phyloP scores from a whole-genome alignment of 2,329 filamentous ascomycete genomes.

The Ophiostoma quercus region DNA sequence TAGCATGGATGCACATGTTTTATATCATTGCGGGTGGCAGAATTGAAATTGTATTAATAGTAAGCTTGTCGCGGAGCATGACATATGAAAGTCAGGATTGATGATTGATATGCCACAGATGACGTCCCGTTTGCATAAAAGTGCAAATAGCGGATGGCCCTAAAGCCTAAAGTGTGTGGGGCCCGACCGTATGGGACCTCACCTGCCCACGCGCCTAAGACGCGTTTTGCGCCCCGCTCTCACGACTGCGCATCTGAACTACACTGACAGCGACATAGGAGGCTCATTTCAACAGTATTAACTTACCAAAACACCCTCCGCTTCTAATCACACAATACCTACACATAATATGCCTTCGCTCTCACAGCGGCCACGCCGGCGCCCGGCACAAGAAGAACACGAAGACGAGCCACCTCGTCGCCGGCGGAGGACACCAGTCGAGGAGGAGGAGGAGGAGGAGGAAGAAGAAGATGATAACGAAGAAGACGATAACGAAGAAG shows the following conservation, averaged over 20 bases:
- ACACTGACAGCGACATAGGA: too few relatives aligned
- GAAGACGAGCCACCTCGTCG: conserved; percentile 22
- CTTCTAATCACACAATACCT: not conserved
- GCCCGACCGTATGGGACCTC: not conserved
- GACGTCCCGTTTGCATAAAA: not conserved
- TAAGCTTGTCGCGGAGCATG: not conserved
- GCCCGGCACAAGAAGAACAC: conserved; percentile 14
- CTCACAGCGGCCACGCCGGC: conserved; percentile 20
- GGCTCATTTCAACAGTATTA: not conserved
- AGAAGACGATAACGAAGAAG: conserved; percentile 4
- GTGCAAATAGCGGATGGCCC: not conserved
- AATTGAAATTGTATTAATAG: not conserved
- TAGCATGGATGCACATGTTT: not conserved
- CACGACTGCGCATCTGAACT: not conserved
- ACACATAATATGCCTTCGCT: conserved; percentile 19
- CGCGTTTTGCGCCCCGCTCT: conserved; percentile 19
- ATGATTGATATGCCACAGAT: not conserved
- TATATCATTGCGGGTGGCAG: not conserved
- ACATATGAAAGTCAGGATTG: not conserved
- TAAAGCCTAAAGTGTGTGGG: not conserved
- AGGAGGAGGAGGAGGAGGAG: conserved; percentile 21
- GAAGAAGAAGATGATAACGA: conserved; percentile 19
- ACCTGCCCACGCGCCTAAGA: conserved; percentile 10
- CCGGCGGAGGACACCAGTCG: conserved; percentile 12
- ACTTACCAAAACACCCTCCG: not conserved